Evolutionary conservation across 2,329 filamentous ascomycete genomes (phyloP).

Genomic region (Sarocladiaceae sp.): DNA sequence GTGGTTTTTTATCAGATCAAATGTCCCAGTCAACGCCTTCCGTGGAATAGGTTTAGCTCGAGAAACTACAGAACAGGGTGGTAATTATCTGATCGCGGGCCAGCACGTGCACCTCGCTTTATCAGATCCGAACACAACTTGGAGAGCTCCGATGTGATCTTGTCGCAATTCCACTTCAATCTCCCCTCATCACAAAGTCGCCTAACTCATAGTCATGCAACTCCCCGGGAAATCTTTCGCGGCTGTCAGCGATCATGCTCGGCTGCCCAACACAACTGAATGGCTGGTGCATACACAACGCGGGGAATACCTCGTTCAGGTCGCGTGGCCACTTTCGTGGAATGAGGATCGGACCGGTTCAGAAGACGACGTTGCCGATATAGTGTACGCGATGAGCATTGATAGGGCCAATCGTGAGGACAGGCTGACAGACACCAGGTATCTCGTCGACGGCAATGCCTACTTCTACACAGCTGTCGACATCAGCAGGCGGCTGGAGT

Average conservation of each 20-base stretch:
- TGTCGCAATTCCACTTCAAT: background rate
- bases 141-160: background rate
- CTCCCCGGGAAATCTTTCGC: background rate
- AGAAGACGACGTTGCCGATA: constrained; percentile 15
- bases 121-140: background rate
- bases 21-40: background rate
- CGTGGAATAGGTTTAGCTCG: too few relatives aligned
- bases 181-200: background rate
- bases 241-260: constrained; percentile 12
- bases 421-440: constrained; percentile 17
- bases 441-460: constrained; percentile 28
- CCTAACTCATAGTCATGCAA: background rate
- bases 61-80: too few relatives aligned
- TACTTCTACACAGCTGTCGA: constrained; percentile 28
- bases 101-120: background rate
- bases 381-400: constrained; percentile 18
- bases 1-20: background rate
- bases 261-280: constrained; percentile 21
- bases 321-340: constrained; percentile 25
- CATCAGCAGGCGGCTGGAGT: constrained; percentile 19
- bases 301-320: constrained; percentile 24
- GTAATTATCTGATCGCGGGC: too few relatives aligned
- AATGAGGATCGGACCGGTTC: constrained; percentile 17
- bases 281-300: constrained; percentile 19
- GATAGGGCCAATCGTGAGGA: background rate